These are phyloP conservation scores for Cladosporium sp. DNA, from an alignment of 2,329 filamentous ascomycete genomes.

Conservation along the genomic window DNA sequence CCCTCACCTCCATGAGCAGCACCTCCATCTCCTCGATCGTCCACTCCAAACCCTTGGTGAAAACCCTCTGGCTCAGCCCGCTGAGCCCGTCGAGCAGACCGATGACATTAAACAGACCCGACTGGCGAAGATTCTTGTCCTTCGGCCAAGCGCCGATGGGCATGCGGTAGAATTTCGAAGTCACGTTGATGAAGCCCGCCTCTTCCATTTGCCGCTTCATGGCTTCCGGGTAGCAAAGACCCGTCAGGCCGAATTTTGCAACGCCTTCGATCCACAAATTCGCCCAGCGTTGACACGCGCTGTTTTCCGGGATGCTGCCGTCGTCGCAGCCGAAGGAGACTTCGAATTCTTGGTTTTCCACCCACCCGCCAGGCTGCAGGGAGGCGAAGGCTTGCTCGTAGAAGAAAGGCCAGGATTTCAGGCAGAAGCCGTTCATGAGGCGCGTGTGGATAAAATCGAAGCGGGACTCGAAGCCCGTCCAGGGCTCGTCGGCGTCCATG, in stretches of 20 bases:
- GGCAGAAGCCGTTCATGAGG: slow-evolving; percentile 23
- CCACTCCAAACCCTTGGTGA: slow-evolving; percentile 27
- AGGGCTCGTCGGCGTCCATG: slow-evolving; percentile 21
- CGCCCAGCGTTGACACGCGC: slow-evolving; percentile 19
- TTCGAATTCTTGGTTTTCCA: slow-evolving; percentile 38
- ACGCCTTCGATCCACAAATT: slow-evolving; percentile 23
- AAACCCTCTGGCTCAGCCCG: slow-evolving; percentile 24
- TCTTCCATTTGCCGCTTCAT: slow-evolving; percentile 33
- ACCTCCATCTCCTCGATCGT: slow-evolving; percentile 26
- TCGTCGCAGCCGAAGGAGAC: slow-evolving; percentile 25
- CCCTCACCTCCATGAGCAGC: slow-evolving; percentile 23
- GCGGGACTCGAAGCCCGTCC: slow-evolving; percentile 17
- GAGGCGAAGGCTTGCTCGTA: slow-evolving; percentile 22
- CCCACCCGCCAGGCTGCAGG: slow-evolving; percentile 33
- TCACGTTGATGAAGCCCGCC: slow-evolving; percentile 31
- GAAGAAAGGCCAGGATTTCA: slow-evolving; percentile 26
- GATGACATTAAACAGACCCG: slow-evolving; percentile 23
- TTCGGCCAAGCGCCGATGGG: slow-evolving; percentile 27
- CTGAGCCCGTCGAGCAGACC: slow-evolving; percentile 24
- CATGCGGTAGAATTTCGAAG: slow-evolving; percentile 25
- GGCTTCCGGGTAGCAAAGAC: slow-evolving; percentile 21
- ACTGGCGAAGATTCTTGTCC: slow-evolving; percentile 23
- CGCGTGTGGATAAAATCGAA: slow-evolving; percentile 30
- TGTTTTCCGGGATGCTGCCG: slow-evolving; percentile 29
- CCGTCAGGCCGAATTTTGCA: slow-evolving; percentile 21